Base-by-base conservation (phyloP, 495 filamentous ascomycete genomes). In the Penicillium bovifimosum region DNA sequence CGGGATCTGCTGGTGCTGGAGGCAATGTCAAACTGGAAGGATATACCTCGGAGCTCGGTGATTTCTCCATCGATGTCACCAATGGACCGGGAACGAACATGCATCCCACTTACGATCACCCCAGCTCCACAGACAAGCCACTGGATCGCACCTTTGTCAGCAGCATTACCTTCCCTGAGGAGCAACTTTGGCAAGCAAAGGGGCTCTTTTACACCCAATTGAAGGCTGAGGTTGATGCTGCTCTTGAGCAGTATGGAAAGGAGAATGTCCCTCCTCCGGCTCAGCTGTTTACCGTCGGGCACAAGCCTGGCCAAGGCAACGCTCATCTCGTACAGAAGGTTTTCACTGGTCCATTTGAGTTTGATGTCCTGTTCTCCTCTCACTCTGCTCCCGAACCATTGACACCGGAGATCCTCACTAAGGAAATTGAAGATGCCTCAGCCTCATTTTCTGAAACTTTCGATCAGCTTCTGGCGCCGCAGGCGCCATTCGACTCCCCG, bases 281-380 rank as follows among this genome's bases (percentile, higher is more conserved):
- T 68, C 89, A 95, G 67, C 78, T 89, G 1, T 96, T 91, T 66
- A 91, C 87, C 5, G 77, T 97, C 47, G 65, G 73, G 33, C 85
- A 95, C 52, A 61, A 70, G 0, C 83, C 88, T 16, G 83, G 82
- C 10, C 42, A 71, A 16, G 95, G 92, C 11, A 97, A 97, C 61
- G 59, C 90, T 4, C 93, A 98, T 54, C 74, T 95, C 41, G 80
- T 97, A 34, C 92, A 98, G 68, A 97, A 96, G 69, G 79, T 91
- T 3, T 98, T 96, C 65, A 81, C 88, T 63, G 95, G 95, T 1
- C 13, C 28, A 24, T 43, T 38, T 17, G 50, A 93, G 77, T 97
- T 98, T 59, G 93, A 98, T 61, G 76, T 97, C 38, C 77, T 97
- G 20, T 97, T 88, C 73, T 90, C 88, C 5, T 96, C 92, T 53